Percentiles rank a stretch among this genome's conserved stretches.
Conservation (phyloP, 2,329 filamentous ascomycete genomes). For the Penicillium nordicum region DNA sequence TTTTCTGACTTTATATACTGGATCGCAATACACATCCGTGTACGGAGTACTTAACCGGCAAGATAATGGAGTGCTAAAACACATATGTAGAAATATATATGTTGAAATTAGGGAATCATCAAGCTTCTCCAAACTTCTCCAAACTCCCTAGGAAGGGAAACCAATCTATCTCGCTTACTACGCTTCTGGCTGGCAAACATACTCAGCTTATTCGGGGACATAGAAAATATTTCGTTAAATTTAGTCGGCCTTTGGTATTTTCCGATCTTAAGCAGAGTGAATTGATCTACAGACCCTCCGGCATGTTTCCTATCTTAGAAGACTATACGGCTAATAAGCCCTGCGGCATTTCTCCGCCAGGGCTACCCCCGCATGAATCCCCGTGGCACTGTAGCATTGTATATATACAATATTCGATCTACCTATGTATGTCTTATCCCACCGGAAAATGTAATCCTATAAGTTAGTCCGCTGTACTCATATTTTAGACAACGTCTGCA, state of each 20-base stretch:
- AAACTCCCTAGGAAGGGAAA: not conserved
- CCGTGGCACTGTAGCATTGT: not conserved
- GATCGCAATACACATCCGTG: not conserved
- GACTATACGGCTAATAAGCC: not conserved
- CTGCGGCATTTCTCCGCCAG: not conserved
- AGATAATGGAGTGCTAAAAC: too few species aligned
- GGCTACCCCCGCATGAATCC: not conserved
- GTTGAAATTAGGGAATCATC: not conserved
- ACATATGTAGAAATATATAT: not conserved
- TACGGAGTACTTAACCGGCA: not conserved
- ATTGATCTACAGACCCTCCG: not conserved
- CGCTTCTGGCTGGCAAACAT: not conserved
- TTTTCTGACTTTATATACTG: not conserved
- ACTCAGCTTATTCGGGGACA: not conserved
- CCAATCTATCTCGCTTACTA: not conserved
- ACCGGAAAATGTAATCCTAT: not conserved
- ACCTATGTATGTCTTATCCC: not conserved
- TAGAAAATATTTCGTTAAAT: too few species aligned
- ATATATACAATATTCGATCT: not conserved
- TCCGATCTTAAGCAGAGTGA: too few species aligned
- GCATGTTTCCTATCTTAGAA: not conserved
- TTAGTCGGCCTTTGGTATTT: too few species aligned
- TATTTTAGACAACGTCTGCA: not conserved
- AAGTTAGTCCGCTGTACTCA: not conserved
- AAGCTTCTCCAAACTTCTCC: too few species aligned